Evolutionary conservation across 352 stramenopile species (phyloP), one percentile per base, ranked within the genome.

Genomic region (Pythium rishiriense): DNA sequence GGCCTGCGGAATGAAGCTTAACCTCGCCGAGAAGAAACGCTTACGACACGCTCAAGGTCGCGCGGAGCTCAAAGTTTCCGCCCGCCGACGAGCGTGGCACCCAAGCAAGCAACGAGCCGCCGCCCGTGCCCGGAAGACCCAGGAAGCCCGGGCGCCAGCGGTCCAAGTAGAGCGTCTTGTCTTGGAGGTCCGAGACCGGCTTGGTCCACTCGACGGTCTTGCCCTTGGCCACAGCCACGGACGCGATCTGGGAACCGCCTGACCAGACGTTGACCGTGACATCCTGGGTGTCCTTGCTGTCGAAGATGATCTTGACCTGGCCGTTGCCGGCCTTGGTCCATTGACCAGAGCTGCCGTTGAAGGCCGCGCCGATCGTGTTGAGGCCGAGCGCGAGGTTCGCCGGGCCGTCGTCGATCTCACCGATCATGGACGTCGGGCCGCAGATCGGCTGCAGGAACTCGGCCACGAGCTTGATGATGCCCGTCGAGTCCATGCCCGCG

Each of bases 121-220:
- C 83, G 15, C 74, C 75, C 25, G 74, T 86, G 31, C 79, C 76
- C 0, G 81, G 78, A 8, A 92, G 52, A 22, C 76, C 75, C 5
- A 89, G 64, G 54, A 88, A 73, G 6, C 78, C 76, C 10, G 78
- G 70, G 19, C 83, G 81, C 83, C 81, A 92, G 12, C 83, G 80
- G 76, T 91, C 82, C 39, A 91, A 24, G 71, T 91, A 91, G 53
- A 90, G 37, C 21, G 83, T 91, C 74, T 85, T 87, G 63, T 69
- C 71, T 48, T 75, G 61, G 33, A 90, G 28, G 22, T 62, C 68
- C 0, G 52, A 22, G 15, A 87, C 51, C 2, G 60, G 66, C 21
- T 70, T 73, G 7, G 69, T 75, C 76, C 78, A 87, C 22, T 41
- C 59, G 4, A 72, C 75, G 22, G 58, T 81, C 25, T 56, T 21